Conservation (phyloP, 1,284 basidiomycete species). For the Ceraceosorus guamensis region DNA sequence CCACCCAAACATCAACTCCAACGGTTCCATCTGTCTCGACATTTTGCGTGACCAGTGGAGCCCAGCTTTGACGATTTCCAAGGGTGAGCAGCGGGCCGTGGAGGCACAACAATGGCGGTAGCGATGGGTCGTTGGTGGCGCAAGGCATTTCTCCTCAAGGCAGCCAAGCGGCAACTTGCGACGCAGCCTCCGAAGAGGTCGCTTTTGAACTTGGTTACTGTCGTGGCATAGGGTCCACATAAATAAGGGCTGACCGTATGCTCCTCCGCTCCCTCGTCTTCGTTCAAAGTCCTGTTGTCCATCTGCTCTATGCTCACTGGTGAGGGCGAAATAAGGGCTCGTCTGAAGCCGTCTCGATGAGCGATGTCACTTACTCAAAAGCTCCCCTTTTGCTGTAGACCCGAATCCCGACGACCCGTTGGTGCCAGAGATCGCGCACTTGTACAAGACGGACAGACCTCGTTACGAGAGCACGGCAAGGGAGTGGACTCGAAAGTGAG, state of each 20-base stretch:
- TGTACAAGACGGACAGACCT: slow-evolving; percentile 47
- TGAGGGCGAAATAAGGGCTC: slow-evolving; percentile 3
- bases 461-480: slow-evolving; percentile 48
- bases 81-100: too few relatives aligned
- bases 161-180: not conserved
- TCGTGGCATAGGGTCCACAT: too few relatives aligned
- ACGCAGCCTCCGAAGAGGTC: not conserved
- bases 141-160: not conserved
- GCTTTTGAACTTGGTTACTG: not conserved
- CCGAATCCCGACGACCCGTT: slow-evolving; percentile 49
- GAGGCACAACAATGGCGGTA: not conserved
- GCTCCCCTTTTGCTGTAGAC: slow-evolving; percentile 15
- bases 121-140: not conserved
- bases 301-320: slow-evolving; percentile 47
- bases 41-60: slow-evolving; percentile 74
- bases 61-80: slow-evolving; percentile 95
- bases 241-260: too few relatives aligned
- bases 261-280: slow-evolving; percentile 2
- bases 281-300: slow-evolving; percentile 32
- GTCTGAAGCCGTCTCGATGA: not conserved
- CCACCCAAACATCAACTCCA: slow-evolving; percentile 94
- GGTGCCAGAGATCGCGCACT: slow-evolving; percentile 47
- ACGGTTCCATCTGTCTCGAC: slow-evolving; percentile 96
- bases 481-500: slow-evolving; percentile 48
- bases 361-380: too few relatives aligned